Base-by-base conservation (phyloP, 495 filamentous ascomycete genomes). In the Trichoderma gamsii region DNA sequence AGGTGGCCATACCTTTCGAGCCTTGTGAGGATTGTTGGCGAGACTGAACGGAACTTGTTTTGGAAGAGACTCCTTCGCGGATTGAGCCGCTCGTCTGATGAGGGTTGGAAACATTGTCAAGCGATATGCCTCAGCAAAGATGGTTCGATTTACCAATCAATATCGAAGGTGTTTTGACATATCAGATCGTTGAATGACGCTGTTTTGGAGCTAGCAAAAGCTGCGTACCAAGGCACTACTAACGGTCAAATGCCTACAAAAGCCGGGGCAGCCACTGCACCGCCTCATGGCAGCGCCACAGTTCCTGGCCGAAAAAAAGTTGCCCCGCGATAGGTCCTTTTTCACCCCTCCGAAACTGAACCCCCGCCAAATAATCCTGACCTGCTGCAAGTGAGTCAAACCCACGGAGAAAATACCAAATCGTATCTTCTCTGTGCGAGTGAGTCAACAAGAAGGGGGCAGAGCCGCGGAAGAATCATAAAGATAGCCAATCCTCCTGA, bases 1-100 rank as follows among this genome's bases (percentile, higher is more conserved):
- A 2, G 95, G 95, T 25, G 95, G 95, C 96, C 96, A 99, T 76
- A 86, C 78, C 69, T 88, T 89, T 76, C 93, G 92, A n/a, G 91
- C 89, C 75, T 86, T 88, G 84, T 90, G 93, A 1, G 80, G 85
- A 71, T 85, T 88, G 16, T 63, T 70, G 35, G 71, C 73, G 16
- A 70, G 69, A 13, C 67, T 68, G 9, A 73, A 7, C n/a, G 66
- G 44, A 0, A 71, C n/a, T 18, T 25, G 11, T 32, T 27, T 46
- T 4, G 65, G 1, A 0, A 46, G 35, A 13, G 32, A 23, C 64
- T 41, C 38, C 64, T 66, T 46, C 11, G 65, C 65, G 5, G 65
- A 25, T 52, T 66, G 65, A 15, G 71, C 75, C 66, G 76, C 73
- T 41, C 82, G 75, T 63, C 80, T 78, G 64, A 76, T 51, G 11